A percentile compares a stretch with the other conserved stretches of the same genome.
Evolutionary conservation across 495 filamentous ascomycete species (phyloP).

Genomic region (Penicillium psychrofluorescens): DNA sequence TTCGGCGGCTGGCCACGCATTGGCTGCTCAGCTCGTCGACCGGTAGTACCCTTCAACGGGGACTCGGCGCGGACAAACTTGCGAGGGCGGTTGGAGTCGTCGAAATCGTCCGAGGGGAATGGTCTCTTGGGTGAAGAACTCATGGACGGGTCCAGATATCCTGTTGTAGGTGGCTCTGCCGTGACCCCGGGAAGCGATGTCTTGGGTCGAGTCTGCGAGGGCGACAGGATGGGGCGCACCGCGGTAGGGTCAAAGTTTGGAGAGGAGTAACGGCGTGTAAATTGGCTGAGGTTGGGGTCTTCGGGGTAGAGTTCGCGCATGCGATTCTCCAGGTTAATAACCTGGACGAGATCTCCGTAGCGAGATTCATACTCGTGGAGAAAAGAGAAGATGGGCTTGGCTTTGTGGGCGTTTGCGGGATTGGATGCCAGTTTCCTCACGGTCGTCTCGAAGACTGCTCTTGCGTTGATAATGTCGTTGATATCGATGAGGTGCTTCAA

Average conservation of each 20-base stretch:
- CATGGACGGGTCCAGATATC: slow-evolving; percentile 38
- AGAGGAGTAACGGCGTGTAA: slow-evolving; percentile 66
- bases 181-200: slow-evolving; percentile 17
- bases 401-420: slow-evolving; percentile 60
- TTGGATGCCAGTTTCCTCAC: slow-evolving; percentile 71
- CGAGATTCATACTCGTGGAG: slow-evolving; percentile 94
- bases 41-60: slow-evolving; percentile 78
- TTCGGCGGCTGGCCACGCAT: slow-evolving; percentile 41
- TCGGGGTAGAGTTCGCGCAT: slow-evolving; percentile 90
- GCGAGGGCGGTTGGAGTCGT: slow-evolving; percentile 61
- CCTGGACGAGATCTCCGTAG: slow-evolving; percentile 83
- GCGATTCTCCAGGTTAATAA: slow-evolving; percentile 81
- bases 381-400: slow-evolving; percentile 77
- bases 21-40: slow-evolving; percentile 74
- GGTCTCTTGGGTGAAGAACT: slow-evolving; percentile 70
- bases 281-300: slow-evolving; percentile 67
- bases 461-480: slow-evolving; percentile 89
- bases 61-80: slow-evolving; percentile 79
- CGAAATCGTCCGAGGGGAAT: slow-evolving; percentile 60
- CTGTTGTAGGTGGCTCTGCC: slow-evolving; percentile 40
- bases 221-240: slow-evolving; percentile 75
- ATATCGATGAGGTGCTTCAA: slow-evolving; percentile 86
- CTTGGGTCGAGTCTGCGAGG: slow-evolving; percentile 67
- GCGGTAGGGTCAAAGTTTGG: slow-evolving; percentile 67
- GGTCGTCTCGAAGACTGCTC: slow-evolving; percentile 89